Evolutionary conservation across 2,329 filamentous ascomycete species (phyloP).

Genomic region (Xylariaceae sp.): DNA sequence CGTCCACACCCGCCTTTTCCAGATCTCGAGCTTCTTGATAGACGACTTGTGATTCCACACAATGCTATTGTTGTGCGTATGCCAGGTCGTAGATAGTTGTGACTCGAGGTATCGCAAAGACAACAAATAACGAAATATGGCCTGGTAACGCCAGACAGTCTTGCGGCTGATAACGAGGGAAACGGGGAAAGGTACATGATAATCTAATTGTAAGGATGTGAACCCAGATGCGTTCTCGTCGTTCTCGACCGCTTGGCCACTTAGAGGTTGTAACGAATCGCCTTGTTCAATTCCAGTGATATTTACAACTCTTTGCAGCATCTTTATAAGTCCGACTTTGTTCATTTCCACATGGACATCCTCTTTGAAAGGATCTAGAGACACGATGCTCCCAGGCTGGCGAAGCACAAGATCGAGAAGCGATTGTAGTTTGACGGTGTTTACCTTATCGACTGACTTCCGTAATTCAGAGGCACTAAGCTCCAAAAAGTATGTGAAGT

Average conservation of each 20-base stretch:
- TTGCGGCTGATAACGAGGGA: slow-evolving; percentile 94
- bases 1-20: slow-evolving; percentile 92
- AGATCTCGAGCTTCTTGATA: slow-evolving; percentile 73
- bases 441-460: slow-evolving; percentile 85
- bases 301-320: slow-evolving; percentile 92
- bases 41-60: slow-evolving; percentile 82
- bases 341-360: slow-evolving; percentile 98
- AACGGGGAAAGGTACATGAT: slow-evolving; percentile 89
- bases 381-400: slow-evolving; percentile 92
- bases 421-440: slow-evolving; percentile 89
- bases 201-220: slow-evolving; percentile 91
- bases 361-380: slow-evolving; percentile 95
- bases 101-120: slow-evolving; percentile 87
- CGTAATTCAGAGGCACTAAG: slow-evolving; percentile 84
- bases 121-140: slow-evolving; percentile 90
- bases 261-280: slow-evolving; percentile 72
- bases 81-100: slow-evolving; percentile 83
- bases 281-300: slow-evolving; percentile 94
- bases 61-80: slow-evolving; percentile 76
- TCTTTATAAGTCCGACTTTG: slow-evolving; percentile 86
- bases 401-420: slow-evolving; percentile 92
- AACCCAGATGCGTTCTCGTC: slow-evolving; percentile 88
- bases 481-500: slow-evolving; percentile 97
- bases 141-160: slow-evolving; percentile 94
- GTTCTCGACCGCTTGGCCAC: slow-evolving; percentile 66